Evolutionary conservation across 1,139 yeast species (phyloP).

Genomic region (Candida labiduridarum): DNA sequence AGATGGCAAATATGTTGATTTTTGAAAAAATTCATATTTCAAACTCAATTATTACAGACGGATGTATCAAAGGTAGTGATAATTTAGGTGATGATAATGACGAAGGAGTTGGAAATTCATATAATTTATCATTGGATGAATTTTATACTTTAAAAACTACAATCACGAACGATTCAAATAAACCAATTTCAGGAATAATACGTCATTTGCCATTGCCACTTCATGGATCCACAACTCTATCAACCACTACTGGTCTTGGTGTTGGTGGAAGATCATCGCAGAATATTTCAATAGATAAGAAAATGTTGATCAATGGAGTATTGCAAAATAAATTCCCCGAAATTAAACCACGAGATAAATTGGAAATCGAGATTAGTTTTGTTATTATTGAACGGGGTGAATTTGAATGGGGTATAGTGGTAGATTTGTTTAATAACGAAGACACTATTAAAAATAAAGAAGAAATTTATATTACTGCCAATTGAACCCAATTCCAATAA

Average conservation of each 20-base stretch:
- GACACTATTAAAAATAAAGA: slow-evolving; percentile 28
- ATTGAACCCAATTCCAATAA: slow-evolving; percentile 14
- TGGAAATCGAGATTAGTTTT: slow-evolving; percentile 52
- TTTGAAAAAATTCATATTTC: slow-evolving; percentile 49
- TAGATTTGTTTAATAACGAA: slow-evolving; percentile 48
- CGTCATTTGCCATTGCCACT: slow-evolving; percentile 62
- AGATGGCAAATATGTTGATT: slow-evolving; percentile 51
- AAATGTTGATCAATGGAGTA: slow-evolving; percentile 63
- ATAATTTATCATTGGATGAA: slow-evolving; percentile 39
- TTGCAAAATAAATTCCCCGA: slow-evolving; percentile 52
- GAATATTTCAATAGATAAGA: slow-evolving; percentile 45
- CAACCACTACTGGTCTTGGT: slow-evolving; percentile 10
- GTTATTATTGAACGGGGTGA: slow-evolving; percentile 70
- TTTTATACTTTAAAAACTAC: slow-evolving; percentile 52
- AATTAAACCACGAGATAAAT: slow-evolving; percentile 45
- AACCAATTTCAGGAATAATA: slow-evolving; percentile 55
- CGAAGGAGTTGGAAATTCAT: slow-evolving; percentile 22
- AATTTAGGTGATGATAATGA: slow-evolving; percentile 14
- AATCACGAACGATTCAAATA: slow-evolving; percentile 46
- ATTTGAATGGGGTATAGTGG: slow-evolving; percentile 75
- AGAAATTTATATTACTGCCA: slow-evolving; percentile 36
- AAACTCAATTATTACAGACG: slow-evolving; percentile 25
- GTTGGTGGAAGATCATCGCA: no score
- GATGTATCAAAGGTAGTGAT: background rate
- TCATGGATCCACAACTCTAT: slow-evolving; percentile 13